Evolutionary conservation across 192 early-diverging fungal genomes (phyloP), one percentile per base, ranked within the genome.

Genomic region (Coemansia sp.): DNA sequence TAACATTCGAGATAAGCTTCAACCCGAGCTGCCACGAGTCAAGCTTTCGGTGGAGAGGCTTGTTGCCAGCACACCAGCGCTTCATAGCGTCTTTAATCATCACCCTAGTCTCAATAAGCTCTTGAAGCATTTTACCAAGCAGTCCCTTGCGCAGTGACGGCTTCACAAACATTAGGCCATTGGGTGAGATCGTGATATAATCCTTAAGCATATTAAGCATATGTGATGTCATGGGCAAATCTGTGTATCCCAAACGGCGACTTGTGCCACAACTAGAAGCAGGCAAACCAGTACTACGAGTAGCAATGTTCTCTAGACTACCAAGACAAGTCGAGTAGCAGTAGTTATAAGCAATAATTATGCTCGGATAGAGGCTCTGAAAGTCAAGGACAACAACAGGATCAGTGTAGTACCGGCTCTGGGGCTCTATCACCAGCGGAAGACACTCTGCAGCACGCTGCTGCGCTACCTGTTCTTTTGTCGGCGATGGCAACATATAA

Each of bases 301-400:
- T 46, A 7, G 29, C 19, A 11, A 11, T 51, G 11, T 55, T 53
- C 24, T 70, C 74, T 10, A 82, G 31, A 22, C 71, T 84, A 0
- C 96, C 95, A 2, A 98, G 70, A 68, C 93, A 94, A 0, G 95
- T 98, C 10, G 93, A 95, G 70, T 85, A 96, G 69, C 95, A 98
- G 52, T 91, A 93, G 71, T 98, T 98, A 78, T 95, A 98, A 0
- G 94, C 96, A 71, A 97, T 96, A 89, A 98, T 95, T 17, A 98
- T 84, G 65, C 92, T 94, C 20, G 96, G 96, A 60, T 98, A 98
- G 19, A 98, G 77, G 54, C 90, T 92, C 70, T 96, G 95, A 56
- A 97, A 98, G 77, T 98, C 96, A 29, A 96, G 78, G 5, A 98
- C 93, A 1, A 94, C 73, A 23, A 96, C 64, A 5, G 96, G 96